Evolutionary conservation across 1,284 basidiomycete species (phyloP), one percentile per base, ranked within the genome.

Genomic region (Termitomyces sp.): DNA sequence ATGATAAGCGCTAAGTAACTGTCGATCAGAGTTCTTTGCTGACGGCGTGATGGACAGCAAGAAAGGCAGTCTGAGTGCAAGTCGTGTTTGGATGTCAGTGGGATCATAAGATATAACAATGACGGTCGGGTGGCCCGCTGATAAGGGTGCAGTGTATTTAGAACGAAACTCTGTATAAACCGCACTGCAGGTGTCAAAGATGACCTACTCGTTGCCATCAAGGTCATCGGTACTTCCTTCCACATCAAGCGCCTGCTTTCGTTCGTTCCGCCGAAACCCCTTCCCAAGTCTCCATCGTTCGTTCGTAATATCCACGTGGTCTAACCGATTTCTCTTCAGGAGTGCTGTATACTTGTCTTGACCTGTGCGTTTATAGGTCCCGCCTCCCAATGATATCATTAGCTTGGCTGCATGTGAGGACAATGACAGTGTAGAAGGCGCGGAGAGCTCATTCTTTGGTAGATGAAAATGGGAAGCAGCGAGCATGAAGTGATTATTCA

Each of bases 381-480:
- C 91, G 0, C 85, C 91, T 1, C 93, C 93, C 0, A 91, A 62
- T 0, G 89, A 89, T 11, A 89, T 75, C 38, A 77, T 74, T 54
- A 84, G 44, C 52, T 57, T 62, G 3, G 21, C 42, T 19, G 38
- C n/a, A 6, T 21, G 56, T 35, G 64, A 44, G 14, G 56, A 49
- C 24, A 47, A 33, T 42, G 31, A 50, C 21, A 19, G 18, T 13
- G 24, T n/a, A 24, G 58, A 35, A 16, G 51, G 37, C 31, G 62
- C 46, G 21, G 64, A 65, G 6, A 71, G 60, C 4, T 1, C n/a
- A 40, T 33, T 30, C n/a, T 35, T 66, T 30, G 63, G 58, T 35
- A 63, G 62, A 61, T 86, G 81, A 62, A 80, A 72, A 52, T 60
- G 64, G 35, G 71, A 68, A 1, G 79, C 78, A 2, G 83, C 82